A percentile compares a stretch with the other conserved stretches of the same genome.
Conservation (phyloP, 1,139 yeast species). For the Pichia sp. region DNA sequence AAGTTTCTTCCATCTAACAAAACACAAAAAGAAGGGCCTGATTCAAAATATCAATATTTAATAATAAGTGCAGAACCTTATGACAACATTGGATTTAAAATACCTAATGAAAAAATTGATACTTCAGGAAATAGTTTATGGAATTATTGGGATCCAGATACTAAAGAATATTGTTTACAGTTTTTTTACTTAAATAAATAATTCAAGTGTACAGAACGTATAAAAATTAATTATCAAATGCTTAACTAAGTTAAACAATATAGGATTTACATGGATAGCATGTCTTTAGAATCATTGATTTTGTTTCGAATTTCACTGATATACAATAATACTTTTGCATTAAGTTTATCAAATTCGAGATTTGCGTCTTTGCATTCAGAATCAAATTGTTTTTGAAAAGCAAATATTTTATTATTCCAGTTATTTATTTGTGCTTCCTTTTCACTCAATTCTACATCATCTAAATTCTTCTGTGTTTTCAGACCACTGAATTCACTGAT, state of each 20-base stretch:
- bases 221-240: no score
- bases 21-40: slow-evolving; percentile 43
- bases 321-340: slow-evolving; percentile 45
- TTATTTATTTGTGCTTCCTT: slow-evolving; percentile 41
- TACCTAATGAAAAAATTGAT: slow-evolving; percentile 57
- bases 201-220: not conserved
- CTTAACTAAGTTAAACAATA: no score
- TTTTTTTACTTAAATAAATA: slow-evolving; percentile 38
- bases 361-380: slow-evolving; percentile 49
- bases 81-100: slow-evolving; percentile 64
- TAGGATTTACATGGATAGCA: slow-evolving; percentile 1
- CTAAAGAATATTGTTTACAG: slow-evolving; percentile 64
- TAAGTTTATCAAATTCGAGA: slow-evolving; percentile 48
- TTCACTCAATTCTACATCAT: slow-evolving; percentile 46
- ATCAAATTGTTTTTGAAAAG: slow-evolving; percentile 41
- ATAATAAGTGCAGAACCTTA: slow-evolving; percentile 82
- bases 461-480: slow-evolving; percentile 44
- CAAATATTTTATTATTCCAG: slow-evolving; percentile 42
- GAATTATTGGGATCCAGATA: slow-evolving; percentile 67
- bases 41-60: slow-evolving; percentile 52
- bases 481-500: slow-evolving; percentile 40
- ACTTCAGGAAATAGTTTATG: slow-evolving; percentile 46
- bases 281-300: slow-evolving; percentile 22
- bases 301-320: slow-evolving; percentile 42
- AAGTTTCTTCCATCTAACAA: slow-evolving; percentile 73